Evolutionary conservation across 2,329 filamentous ascomycete genomes (phyloP).

Genomic region (Scedosporium aurantiacum): DNA sequence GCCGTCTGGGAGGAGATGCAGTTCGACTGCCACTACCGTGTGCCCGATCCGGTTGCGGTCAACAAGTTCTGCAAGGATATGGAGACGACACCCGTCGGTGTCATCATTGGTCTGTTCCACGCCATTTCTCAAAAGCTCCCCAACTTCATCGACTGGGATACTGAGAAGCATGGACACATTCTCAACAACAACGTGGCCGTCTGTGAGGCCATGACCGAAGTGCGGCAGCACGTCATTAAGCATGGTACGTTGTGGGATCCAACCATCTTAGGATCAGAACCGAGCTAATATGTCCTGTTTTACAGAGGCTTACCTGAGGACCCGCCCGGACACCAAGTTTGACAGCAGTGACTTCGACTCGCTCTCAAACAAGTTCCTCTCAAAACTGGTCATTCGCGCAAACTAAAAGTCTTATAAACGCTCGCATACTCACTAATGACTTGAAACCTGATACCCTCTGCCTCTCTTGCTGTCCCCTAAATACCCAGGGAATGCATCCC

Average conservation of each 20-base stretch:
- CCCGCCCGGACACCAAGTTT: constrained; percentile 70
- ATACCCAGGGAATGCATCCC: neutral
- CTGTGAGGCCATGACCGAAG: constrained; percentile 93
- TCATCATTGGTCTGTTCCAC: constrained; percentile 93
- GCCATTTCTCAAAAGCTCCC: constrained; percentile 96
- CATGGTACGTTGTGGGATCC: constrained; percentile 55
- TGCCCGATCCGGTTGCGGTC: constrained; percentile 72
- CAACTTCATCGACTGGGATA: constrained; percentile 88
- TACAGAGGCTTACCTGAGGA: constrained; percentile 75
- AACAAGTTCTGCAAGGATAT: constrained; percentile 95
- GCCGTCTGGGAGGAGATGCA: constrained; percentile 98
- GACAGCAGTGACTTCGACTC: constrained; percentile 89
- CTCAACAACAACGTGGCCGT: constrained; percentile 86
- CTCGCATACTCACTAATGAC: neutral
- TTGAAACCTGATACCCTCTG: neutral
- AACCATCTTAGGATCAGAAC: neutral
- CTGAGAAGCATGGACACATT: constrained; percentile 76
- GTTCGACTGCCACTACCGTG: constrained; percentile 93
- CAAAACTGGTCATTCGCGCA: constrained; percentile 89
- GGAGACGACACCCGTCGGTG: constrained; percentile 90
- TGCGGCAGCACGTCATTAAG: constrained; percentile 82
- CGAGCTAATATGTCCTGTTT: neutral
- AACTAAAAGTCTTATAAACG: constrained; percentile 43
- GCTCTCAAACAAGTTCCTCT: constrained; percentile 93
- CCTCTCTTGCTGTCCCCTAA: neutral